These are phyloP conservation scores for Metschnikowia proteae DNA, from an alignment of 805 yeast species.

Conservation along the genomic window DNA sequence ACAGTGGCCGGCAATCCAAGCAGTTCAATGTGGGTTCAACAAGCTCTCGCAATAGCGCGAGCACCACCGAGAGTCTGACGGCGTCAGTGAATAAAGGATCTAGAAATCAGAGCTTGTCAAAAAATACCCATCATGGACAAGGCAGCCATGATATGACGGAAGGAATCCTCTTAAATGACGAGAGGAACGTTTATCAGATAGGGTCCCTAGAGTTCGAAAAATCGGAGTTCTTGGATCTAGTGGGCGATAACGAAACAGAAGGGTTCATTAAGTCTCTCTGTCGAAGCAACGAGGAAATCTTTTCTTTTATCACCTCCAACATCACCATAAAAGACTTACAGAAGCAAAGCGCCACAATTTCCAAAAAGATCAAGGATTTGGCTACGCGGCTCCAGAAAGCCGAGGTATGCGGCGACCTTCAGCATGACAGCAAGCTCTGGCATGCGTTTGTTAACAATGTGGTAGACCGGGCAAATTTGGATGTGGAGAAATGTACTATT, in stretches of 20 bases:
- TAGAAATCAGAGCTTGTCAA: conserved; percentile 4
- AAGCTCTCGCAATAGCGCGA: conserved; percentile 11
- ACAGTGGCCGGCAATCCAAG: conserved; percentile 5
- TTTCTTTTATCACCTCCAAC: conserved; percentile 40
- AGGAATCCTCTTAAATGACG: conserved; percentile 23
- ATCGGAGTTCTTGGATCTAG: conserved; percentile 41
- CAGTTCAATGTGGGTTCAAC: conserved; percentile 4
- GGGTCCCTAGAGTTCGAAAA: conserved; percentile 51
- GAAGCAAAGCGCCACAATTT: conserved; percentile 34
- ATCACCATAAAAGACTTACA: conserved; percentile 42
- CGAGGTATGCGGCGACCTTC: conserved; percentile 31
- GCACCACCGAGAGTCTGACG: conserved; percentile 13
- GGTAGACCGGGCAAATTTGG: conserved; percentile 29
- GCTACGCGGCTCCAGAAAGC: conserved; percentile 28
- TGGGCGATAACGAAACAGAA: conserved; percentile 46
- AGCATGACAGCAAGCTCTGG: conserved; percentile 29
- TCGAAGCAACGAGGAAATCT: conserved; percentile 26
- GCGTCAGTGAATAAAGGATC: conserved; percentile 3
- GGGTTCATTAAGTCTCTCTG: conserved; percentile 49
- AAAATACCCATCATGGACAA: conserved; percentile 4
- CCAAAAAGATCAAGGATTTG: conserved; percentile 27
- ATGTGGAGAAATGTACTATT: conserved; percentile 28
- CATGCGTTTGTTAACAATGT: conserved; percentile 32
- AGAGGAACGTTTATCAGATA: conserved; percentile 36
- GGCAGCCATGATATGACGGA: conserved; percentile 15